A percentile compares a stretch with the other conserved stretches of the same genome.
Conservation (phyloP, 1,284 basidiomycete genomes). For the Omphalotus olearius region DNA sequence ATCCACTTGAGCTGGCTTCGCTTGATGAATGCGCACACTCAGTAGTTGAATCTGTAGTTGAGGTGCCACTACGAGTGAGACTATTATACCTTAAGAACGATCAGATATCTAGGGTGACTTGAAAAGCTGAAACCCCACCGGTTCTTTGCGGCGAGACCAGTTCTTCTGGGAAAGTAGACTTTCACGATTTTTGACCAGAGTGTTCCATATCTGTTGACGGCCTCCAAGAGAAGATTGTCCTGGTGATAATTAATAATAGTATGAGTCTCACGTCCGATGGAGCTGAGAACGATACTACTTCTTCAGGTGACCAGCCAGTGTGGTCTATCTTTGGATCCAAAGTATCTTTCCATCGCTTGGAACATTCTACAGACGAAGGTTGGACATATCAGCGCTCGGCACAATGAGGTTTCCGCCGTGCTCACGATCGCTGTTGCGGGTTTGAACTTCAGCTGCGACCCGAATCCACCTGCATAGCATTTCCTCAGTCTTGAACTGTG, state of each 20-base stretch:
- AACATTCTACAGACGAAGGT: conserved; percentile 37
- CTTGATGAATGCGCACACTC: too few relatives aligned
- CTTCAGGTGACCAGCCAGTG: conserved; percentile 47
- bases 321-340: conserved; percentile 52
- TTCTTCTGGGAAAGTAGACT: conserved; percentile 25
- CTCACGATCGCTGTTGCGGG: conserved; percentile 52
- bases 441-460: conserved; percentile 49
- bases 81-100: too few relatives aligned
- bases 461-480: conserved; percentile 40
- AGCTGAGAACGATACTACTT: conserved; percentile 24
- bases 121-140: conserved; percentile 16
- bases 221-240: conserved; percentile 20
- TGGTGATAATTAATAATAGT: not conserved
- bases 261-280: conserved; percentile 1
- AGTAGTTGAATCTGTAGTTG: too few relatives aligned
- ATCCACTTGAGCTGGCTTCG: too few relatives aligned
- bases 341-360: conserved; percentile 55
- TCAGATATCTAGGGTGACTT: too few relatives aligned
- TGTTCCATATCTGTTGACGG: conserved; percentile 22
- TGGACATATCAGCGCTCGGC: conserved; percentile 4
- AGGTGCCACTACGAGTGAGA: too few relatives aligned
- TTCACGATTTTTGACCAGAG: conserved; percentile 25
- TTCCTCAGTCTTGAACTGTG: conserved; percentile 3
- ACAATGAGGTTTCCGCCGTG: conserved; percentile 8
- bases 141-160: conserved; percentile 26